Evolutionary conservation across 306 rosid genomes (phyloP), one percentile per base, ranked within the genome.

Genomic region (Carpinus viminea): DNA sequence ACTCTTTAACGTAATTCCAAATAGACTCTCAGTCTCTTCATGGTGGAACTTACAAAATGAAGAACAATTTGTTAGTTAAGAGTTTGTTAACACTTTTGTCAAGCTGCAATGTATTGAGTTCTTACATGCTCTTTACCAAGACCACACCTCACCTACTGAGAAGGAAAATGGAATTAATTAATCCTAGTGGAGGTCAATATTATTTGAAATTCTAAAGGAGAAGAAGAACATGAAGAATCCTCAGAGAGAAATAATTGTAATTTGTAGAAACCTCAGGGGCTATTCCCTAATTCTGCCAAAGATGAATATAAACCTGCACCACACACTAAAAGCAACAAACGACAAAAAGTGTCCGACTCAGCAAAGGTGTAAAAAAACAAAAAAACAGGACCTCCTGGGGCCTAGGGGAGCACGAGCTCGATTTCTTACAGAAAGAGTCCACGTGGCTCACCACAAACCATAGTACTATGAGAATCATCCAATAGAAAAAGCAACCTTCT

Each of bases 291-390:
- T 12, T 62, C 18, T 6, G 69, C 45, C 45, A 8, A 31, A 31
- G 41, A 13, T 62, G 76, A 56, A 53, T 65, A n/a, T 48, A 75
- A 54, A 2, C 52, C 48, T 24, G 43, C 66, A 68, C 80, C 82
- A 69, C 86, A 36, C 17, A 12, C 7, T 16, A 11, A n/a, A 74
- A 48, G 45, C 38, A 26, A 26, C 13, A 68, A 36, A 20, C 38
- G 50, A 46, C 20, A 0, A 18, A 26, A 69, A n/a, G 43, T 13
- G 70, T 68, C 75, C 21, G 20, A 51, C 50, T n/a, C 13, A 12
- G 18, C 34, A 68, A 59, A 13, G 26, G 15, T 12, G 53, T 15
- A 60, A 74, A 59, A 24, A 8, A 3, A 56, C 12, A 9, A 48
- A 18, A 16, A 8, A 18, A 21, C 45, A 57, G 5, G 12, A 50